Conservation (phyloP, 257 asterid species). For the Phtheirospermum japonicum region DNA sequence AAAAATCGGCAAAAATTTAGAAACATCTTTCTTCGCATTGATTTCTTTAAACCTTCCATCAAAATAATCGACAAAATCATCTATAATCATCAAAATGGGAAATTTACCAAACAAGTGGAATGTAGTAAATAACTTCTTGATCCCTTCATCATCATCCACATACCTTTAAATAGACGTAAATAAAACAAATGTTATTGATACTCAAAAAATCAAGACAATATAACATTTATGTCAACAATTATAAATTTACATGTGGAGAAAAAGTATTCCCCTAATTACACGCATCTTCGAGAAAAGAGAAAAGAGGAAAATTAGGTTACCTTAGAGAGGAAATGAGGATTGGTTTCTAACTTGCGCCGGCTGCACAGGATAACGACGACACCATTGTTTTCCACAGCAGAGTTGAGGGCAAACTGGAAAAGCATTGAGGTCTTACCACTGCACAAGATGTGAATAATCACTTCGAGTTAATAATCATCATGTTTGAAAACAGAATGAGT, state of each 20-base stretch:
- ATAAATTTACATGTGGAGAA: background rate
- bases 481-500: background rate
- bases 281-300: background rate
- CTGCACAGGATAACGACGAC: slow-evolving; percentile 67
- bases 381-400: slow-evolving; percentile 38
- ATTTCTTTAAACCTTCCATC: slow-evolving; percentile 46
- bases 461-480: background rate
- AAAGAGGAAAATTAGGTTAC: slow-evolving; percentile 31
- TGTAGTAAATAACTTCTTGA: slow-evolving; percentile 82
- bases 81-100: slow-evolving; percentile 63
- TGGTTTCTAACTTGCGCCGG: slow-evolving; percentile 52
- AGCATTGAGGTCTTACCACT: slow-evolving; percentile 91
- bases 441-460: slow-evolving; percentile 26
- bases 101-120: slow-evolving; percentile 61
- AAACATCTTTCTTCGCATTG: background rate
- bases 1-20: too few relatives aligned
- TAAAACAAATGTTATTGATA: slow-evolving; percentile 4
- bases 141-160: too few relatives aligned
- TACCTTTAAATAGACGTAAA: too few relatives aligned
- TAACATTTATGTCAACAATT: slow-evolving; percentile 1
- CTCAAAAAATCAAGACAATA: slow-evolving; percentile 2
- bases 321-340: slow-evolving; percentile 82
- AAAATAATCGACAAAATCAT: slow-evolving; percentile 81
- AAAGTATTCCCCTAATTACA: background rate
- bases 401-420: slow-evolving; percentile 78